Percentiles rank a stretch among this genome's conserved stretches.
Conservation (phyloP, 495 filamentous ascomycete species). For the Penicillium mononematosum region DNA sequence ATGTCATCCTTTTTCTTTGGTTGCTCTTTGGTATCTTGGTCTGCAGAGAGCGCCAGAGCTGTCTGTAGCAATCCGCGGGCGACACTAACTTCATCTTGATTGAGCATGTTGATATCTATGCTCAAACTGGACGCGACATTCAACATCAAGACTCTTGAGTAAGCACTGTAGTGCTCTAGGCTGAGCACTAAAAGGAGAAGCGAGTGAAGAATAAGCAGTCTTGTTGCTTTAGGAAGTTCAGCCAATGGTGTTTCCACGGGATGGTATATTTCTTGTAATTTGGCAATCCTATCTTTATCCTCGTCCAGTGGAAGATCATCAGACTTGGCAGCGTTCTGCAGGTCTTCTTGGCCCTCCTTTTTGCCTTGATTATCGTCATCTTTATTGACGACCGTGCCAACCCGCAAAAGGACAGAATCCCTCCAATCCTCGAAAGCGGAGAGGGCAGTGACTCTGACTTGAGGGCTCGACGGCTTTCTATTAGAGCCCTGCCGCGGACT, state of each 20-base stretch:
- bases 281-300: constrained; percentile 27
- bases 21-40: constrained; percentile 65
- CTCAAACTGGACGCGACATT: constrained; percentile 66
- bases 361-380: constrained; percentile 40
- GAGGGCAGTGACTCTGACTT: constrained; percentile 43
- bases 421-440: constrained; percentile 65
- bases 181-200: constrained; percentile 74
- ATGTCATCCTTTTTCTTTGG: constrained; percentile 62
- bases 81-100: constrained; percentile 71
- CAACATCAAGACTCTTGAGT: constrained; percentile 72
- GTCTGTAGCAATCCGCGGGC: constrained; percentile 71
- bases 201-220: constrained; percentile 54
- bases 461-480: constrained; percentile 4
- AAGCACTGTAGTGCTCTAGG: constrained; percentile 74
- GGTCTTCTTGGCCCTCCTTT: constrained; percentile 13
- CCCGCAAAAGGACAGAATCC: constrained; percentile 56
- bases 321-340: constrained; percentile 16
- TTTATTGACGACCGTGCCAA: constrained; percentile 65
- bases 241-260: constrained; percentile 47
- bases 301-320: constrained; percentile 30
- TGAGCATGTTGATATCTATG: constrained; percentile 61
- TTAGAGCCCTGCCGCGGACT: constrained; percentile 11
- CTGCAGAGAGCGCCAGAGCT: constrained; percentile 66
- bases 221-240: constrained; percentile 40
- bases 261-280: constrained; percentile 44